phyloP scores from a whole-genome alignment of 1,284 basidiomycete genomes.

The Leccinum fallax region DNA sequence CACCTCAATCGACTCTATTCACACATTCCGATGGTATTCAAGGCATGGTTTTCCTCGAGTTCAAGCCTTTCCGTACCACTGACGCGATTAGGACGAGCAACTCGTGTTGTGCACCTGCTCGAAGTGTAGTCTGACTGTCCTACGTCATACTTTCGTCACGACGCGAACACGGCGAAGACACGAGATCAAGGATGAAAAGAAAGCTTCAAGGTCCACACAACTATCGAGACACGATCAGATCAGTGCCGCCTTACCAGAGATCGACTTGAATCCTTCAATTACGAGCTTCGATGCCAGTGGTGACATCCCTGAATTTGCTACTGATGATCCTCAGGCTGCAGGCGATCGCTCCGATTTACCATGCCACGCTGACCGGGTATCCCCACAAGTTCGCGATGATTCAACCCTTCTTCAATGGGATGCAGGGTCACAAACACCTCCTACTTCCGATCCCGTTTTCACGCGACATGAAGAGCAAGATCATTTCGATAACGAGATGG shows the following conservation, averaged over 20 bases:
- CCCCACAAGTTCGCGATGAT: neutral
- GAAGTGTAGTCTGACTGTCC: neutral
- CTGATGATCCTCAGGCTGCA: neutral
- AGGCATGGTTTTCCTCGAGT: neutral
- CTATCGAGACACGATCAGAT: neutral
- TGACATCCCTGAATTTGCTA: neutral
- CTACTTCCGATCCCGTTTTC: neutral
- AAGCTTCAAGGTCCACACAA: neutral
- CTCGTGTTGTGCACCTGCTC: neutral
- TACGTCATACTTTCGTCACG: neutral
- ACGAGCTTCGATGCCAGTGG: neutral
- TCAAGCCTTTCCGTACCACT: neutral
- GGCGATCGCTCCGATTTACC: neutral
- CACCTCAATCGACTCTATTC: neutral
- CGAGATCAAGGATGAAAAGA: neutral
- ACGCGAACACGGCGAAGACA: neutral
- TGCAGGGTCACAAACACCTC: neutral
- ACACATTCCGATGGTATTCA: neutral
- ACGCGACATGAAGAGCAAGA: neutral
- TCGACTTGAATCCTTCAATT: neutral
- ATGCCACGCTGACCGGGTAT: neutral
- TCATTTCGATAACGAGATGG: neutral
- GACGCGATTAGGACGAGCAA: neutral
- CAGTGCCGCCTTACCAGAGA: neutral
- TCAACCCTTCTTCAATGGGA: neutral